Conservation (phyloP, 176 grass and related monocot species). For the Thalia dealbata region DNA sequence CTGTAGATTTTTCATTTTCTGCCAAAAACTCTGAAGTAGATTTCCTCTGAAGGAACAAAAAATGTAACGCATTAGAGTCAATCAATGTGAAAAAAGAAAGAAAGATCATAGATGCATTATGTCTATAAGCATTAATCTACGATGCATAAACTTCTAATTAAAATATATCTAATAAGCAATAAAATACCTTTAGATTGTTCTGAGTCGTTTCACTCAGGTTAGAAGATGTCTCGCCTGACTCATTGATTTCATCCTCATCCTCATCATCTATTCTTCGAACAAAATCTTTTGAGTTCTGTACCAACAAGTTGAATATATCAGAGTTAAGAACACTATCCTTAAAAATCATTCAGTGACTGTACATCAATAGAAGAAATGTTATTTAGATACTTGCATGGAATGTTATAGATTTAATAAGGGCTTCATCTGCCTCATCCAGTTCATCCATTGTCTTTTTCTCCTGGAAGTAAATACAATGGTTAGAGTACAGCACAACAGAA, state of each 20-base stretch:
- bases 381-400: conserved; percentile 41
- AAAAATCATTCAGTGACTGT: neutral
- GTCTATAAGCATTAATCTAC: too few species aligned
- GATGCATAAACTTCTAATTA: too few species aligned
- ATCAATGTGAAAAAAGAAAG: neutral
- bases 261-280: conserved; percentile 61
- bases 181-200: conserved; percentile 22
- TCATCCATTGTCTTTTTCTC: conserved; percentile 57
- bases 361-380: conserved; percentile 17
- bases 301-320: neutral
- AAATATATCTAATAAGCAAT: neutral
- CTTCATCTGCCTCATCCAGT: conserved; percentile 77
- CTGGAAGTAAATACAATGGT: conserved; percentile 18
- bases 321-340: neutral
- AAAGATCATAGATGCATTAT: neutral
- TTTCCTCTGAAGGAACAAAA: conserved; percentile 25
- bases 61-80: neutral
- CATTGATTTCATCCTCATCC: conserved; percentile 20
- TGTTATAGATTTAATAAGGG: conserved; percentile 73
- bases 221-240: conserved; percentile 14
- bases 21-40: conserved; percentile 13
- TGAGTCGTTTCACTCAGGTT: neutral
- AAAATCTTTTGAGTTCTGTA: conserved; percentile 84
- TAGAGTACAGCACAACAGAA: conserved; percentile 6
- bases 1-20: conserved; percentile 35